Evolutionary conservation across 345 rosid genomes (phyloP).

Genomic region (Gossypium arboreum): DNA sequence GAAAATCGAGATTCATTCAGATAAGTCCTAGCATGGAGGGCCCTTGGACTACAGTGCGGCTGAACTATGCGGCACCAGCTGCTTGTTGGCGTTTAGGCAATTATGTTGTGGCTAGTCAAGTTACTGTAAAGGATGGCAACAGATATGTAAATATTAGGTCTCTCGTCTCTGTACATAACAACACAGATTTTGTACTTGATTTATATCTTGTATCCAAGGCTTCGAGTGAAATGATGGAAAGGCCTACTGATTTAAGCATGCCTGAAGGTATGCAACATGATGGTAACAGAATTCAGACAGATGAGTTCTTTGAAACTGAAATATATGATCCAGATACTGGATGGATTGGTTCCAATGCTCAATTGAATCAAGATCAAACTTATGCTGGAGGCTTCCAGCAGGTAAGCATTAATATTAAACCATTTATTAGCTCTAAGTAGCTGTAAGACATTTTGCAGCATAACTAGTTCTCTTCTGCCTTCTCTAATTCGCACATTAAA

Average conservation of each 20-base stretch:
- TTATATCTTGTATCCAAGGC: constrained; percentile 55
- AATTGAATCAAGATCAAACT: constrained; percentile 17
- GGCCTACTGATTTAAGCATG: constrained; percentile 22
- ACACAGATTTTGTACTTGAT: constrained; percentile 62
- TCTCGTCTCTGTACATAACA: constrained; percentile 70
- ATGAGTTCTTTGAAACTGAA: constrained; percentile 51
- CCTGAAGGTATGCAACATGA: constrained; percentile 30
- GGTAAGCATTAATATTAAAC: constrained; percentile 21
- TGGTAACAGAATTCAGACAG: constrained; percentile 29
- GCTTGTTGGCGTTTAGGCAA: constrained; percentile 94
- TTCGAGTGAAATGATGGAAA: constrained; percentile 21
- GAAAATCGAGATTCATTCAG: constrained; percentile 76
- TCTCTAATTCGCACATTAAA: background rate
- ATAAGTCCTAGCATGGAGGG: constrained; percentile 87
- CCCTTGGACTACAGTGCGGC: constrained; percentile 92
- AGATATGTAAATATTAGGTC: constrained; percentile 83
- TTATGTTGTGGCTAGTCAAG: constrained; percentile 93
- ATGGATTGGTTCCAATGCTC: constrained; percentile 40
- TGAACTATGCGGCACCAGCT: constrained; percentile 91
- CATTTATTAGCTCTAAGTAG: background rate
- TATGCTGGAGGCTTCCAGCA: constrained; percentile 22
- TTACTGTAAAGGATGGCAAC: constrained; percentile 69
- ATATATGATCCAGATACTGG: constrained; percentile 39
- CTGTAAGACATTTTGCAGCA: background rate
- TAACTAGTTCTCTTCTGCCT: background rate